A percentile compares a stretch with the other conserved stretches of the same genome.
phyloP scores from a whole-genome alignment of 2,329 filamentous ascomycete species.

The Teratosphaeria viscida region DNA sequence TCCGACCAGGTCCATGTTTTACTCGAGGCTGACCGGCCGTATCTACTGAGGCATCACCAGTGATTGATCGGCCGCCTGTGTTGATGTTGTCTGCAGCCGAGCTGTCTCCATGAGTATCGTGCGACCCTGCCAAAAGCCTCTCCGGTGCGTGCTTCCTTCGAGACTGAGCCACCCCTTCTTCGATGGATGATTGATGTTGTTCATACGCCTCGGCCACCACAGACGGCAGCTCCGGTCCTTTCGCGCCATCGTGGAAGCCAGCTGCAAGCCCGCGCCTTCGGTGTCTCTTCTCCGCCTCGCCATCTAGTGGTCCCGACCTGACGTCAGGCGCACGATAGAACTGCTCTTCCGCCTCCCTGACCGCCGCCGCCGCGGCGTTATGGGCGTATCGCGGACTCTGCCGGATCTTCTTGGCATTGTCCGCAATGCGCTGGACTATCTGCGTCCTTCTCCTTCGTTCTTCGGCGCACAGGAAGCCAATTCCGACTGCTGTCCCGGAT shows the following conservation, averaged over 20 bases:
- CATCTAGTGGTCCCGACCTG: not conserved
- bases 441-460: constrained; percentile 25
- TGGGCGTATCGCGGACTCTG: constrained; percentile 21
- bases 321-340: not conserved
- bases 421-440: constrained; percentile 24
- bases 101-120: not conserved
- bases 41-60: not conserved
- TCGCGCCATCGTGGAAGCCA: not conserved
- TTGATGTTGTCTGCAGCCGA: not conserved
- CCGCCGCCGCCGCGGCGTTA: constrained; percentile 10
- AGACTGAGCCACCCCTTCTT: too few relatives aligned
- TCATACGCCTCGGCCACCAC: constrained; percentile 18
- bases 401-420: constrained; percentile 24
- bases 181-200: not conserved
- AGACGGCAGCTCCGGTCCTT: constrained; percentile 16
- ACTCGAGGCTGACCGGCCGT: not conserved
- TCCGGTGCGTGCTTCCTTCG: not conserved
- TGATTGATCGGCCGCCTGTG: not conserved
- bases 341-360: not conserved
- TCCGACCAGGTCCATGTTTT: not conserved
- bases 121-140: not conserved
- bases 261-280: not conserved
- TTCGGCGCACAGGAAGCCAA: constrained; percentile 26
- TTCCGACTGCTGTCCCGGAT: constrained; percentile 27
- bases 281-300: not conserved